Evolutionary conservation across 257 asterid species (phyloP).

Genomic region (Linderniella brevidens): DNA sequence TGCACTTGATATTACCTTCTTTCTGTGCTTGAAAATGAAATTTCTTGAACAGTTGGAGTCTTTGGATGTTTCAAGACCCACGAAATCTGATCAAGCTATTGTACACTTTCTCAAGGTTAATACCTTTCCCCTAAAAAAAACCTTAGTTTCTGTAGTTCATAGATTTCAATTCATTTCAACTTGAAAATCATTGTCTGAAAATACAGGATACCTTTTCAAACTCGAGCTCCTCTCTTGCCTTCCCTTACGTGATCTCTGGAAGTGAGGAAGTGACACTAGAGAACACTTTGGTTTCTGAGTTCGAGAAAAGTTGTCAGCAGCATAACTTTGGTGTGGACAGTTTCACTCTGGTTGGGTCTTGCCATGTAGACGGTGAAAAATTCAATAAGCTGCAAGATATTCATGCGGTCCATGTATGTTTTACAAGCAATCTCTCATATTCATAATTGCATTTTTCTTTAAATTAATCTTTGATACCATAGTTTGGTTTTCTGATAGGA

Average conservation of each 20-base stretch:
- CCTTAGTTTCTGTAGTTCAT: conserved; percentile 6
- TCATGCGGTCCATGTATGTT: conserved; percentile 54
- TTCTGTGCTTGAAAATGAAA: conserved; percentile 4
- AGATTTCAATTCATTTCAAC: not conserved
- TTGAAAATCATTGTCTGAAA: conserved; percentile 9
- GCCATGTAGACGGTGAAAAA: conserved; percentile 53
- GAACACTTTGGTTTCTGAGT: conserved; percentile 57
- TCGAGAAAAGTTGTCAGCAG: conserved; percentile 45
- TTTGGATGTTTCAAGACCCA: conserved; percentile 40
- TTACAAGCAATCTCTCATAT: conserved; percentile 4
- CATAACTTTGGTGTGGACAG: conserved; percentile 26
- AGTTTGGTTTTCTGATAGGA: conserved; percentile 27
- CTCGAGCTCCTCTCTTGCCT: conserved; percentile 75
- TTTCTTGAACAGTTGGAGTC: conserved; percentile 47
- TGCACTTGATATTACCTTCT: too few relatives aligned
- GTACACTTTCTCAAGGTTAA: conserved; percentile 71
- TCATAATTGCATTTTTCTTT: not conserved
- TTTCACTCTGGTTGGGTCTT: conserved; percentile 52
- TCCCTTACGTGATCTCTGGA: conserved; percentile 59
- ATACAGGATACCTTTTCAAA: conserved; percentile 51
- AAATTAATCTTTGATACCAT: not conserved
- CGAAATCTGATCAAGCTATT: conserved; percentile 45
- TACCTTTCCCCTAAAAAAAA: conserved; percentile 6
- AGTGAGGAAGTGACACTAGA: conserved; percentile 49
- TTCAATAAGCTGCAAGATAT: conserved; percentile 41